Evolutionary conservation across 805 yeast species (phyloP), one percentile per base, ranked within the genome.

Genomic region (Lachancea lanzarotensis): DNA sequence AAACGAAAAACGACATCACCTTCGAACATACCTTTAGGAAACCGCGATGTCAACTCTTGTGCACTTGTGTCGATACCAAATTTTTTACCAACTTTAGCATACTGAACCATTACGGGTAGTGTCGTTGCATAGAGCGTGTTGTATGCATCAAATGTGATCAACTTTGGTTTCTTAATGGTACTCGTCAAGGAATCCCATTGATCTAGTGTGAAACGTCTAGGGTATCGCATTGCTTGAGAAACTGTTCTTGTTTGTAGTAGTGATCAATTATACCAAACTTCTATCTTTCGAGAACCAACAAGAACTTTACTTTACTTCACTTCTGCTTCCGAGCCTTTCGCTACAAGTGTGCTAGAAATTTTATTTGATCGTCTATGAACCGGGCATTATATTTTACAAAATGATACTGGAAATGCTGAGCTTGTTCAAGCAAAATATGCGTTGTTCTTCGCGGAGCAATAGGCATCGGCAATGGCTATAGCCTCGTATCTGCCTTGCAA

Each of bases 401-500:
- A 25, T 27, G 15, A 33, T 29, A 12, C 27, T 15, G 10, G 10
- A 4, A n/a, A 27, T 19, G 29, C 27, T 13, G 29, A 31, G 18
- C 35, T 17, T 20, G 17, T 16, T 33, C 37, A 40, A 35, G 37
- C 37, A 43, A 59, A 60, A 35, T 56, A 62, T 41, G 64, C 64
- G 43, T 70, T 72, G 45, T 69, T 71, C 53, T 72, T 68, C 12
- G 74, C 73, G 42, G 62, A 67, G 71, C 99, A 93, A 64, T 69
- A 84, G 8, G 85, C 83, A 67, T 93, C 99, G 37, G 78, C 78
- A n/a, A 93, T 79, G 58, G 83, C 89, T 36, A 88, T 76, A 5
- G 97, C 97, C 64, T 90, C 96, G 59, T 93, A 93, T 2, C 87
- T 83, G 38, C 99, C 99, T 62, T 90, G 96, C 52, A 87, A 68